Evolutionary conservation across 176 grass and related monocot genomes (phyloP), one percentile per base, ranked within the genome.

Genomic region (Phragmites australis): DNA sequence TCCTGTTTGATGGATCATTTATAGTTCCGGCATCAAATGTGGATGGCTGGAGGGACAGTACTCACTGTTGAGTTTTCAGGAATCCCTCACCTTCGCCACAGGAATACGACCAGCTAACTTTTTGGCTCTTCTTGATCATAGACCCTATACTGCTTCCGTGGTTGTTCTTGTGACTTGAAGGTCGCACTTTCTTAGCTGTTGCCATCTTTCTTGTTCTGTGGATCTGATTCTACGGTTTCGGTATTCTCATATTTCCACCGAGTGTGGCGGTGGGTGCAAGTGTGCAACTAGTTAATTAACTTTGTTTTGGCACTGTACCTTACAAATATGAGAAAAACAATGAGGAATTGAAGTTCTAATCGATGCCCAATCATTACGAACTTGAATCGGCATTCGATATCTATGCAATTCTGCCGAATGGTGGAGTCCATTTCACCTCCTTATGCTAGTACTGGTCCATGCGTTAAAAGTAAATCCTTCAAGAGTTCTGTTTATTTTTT

Each of bases 151-250:
- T 80, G 68, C 56, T 77, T 65, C 27, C 57, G 29, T 53, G 34
- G 62, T 69, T 84, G 37, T n/a, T 43, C 32, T 68, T 51, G 56
- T 60, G 68, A 80, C 80, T 80, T 68, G 51, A 80, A 68, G 52
- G 31, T 58, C 37, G 26, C 75, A 75, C 59, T 68, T 84, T 79
- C 58, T 74, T 83, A 73, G 62, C 64, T 81, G 71, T 81, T 71
- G 44, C 62, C 65, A 22, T 62, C 51, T 80, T 80, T 45, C 10
- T 49, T 70, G 52, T 76, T 81, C 44, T 9, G 30, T 89, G 76
- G 46, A 85, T 89, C 76, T 85, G 76, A 70, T 89, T 76, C 63
- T 72, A 72, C 49, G 46, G 2, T 37, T 39, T 58, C 30, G 49
- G 68, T 50, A 62, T 83, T 79, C 32, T 79, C 18, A 23, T 18